phyloP scores from a whole-genome alignment of 2,329 filamentous ascomycete genomes.

The Sporothrix phasma region DNA sequence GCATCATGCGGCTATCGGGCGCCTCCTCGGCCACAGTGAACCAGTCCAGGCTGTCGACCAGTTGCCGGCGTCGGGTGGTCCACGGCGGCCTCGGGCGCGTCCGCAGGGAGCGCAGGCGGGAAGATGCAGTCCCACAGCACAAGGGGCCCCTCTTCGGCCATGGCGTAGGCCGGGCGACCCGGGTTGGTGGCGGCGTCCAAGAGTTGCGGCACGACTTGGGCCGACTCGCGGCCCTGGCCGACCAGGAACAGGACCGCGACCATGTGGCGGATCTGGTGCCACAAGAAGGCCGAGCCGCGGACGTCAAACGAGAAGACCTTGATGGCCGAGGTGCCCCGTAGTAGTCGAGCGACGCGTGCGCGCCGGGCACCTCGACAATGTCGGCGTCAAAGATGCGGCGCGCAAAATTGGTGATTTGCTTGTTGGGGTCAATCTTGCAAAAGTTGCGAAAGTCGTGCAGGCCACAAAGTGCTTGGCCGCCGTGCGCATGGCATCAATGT shows the following conservation, averaged over 20 bases:
- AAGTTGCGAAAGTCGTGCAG: slow-evolving; percentile 93
- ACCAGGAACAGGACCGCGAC: slow-evolving; percentile 86
- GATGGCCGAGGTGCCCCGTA: slow-evolving; percentile 32
- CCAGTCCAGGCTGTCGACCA: slow-evolving; percentile 62
- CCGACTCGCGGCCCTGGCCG: slow-evolving; percentile 74
- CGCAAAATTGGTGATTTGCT: slow-evolving; percentile 78
- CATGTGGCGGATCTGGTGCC: slow-evolving; percentile 97
- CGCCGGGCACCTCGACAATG: slow-evolving; percentile 58
- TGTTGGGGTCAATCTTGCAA: slow-evolving; percentile 84
- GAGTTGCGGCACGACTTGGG: slow-evolving; percentile 61
- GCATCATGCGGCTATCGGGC: slow-evolving; percentile 46
- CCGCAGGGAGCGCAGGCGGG: slow-evolving; percentile 35
- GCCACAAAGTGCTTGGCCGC: slow-evolving; percentile 75
- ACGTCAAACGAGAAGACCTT: slow-evolving; percentile 84
- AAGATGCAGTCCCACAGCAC: slow-evolving; percentile 97
- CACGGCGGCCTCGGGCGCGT: not conserved
- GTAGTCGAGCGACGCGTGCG: slow-evolving; percentile 45
- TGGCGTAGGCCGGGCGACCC: slow-evolving; percentile 73
- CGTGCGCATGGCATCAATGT: slow-evolving; percentile 75
- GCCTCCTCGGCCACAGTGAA: slow-evolving; percentile 62
- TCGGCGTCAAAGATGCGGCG: slow-evolving; percentile 70
- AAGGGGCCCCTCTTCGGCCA: slow-evolving; percentile 81
- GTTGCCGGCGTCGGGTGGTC: slow-evolving; percentile 24
- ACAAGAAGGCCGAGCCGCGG: slow-evolving; percentile 84
- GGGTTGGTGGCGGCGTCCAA: slow-evolving; percentile 64